These are phyloP conservation scores for Eruca vesicaria DNA, from an alignment of 441 rosid species.

Conservation along the genomic window DNA sequence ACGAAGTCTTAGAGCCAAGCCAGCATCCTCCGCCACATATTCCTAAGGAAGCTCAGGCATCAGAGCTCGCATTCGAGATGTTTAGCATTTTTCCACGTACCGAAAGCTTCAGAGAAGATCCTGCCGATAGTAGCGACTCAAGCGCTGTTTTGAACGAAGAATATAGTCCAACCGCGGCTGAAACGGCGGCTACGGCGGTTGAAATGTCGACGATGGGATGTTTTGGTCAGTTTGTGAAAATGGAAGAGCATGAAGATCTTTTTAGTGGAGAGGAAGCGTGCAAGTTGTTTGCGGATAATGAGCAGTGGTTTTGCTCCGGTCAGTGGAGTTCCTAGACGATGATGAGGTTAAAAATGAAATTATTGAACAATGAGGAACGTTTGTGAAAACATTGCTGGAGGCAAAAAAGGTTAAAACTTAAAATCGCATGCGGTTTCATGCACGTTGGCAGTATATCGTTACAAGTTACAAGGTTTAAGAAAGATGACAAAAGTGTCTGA, in stretches of 20 bases:
- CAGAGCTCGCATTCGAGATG: constrained; percentile 44
- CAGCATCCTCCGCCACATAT: constrained; percentile 4
- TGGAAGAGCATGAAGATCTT: constrained; percentile 40
- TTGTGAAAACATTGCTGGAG: neutral
- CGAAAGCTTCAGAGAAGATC: constrained; percentile 60
- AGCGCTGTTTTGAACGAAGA: constrained; percentile 82
- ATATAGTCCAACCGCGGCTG: constrained; percentile 42
- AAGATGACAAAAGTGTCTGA: neutral
- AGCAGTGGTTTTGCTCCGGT: constrained; percentile 35
- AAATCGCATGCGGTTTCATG: constrained; percentile 16
- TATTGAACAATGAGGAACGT: neutral
- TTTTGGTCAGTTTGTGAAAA: constrained; percentile 31
- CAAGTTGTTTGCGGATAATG: constrained; percentile 38
- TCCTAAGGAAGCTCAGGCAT: constrained; percentile 31
- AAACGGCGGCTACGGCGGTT: constrained; percentile 43
- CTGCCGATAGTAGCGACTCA: constrained; percentile 74
- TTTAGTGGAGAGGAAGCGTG: constrained; percentile 42
- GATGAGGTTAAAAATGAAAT: neutral
- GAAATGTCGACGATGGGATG: constrained; percentile 24
- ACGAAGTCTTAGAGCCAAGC: constrained; percentile 29
- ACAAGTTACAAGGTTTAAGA: neutral
- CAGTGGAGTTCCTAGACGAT: constrained; percentile 29
- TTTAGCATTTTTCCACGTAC: constrained; percentile 46
- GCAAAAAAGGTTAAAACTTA: neutral
- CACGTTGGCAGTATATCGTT: constrained; percentile 28